Conservation (phyloP, 345 rosid species). For the Dipteronia dyeriana region DNA sequence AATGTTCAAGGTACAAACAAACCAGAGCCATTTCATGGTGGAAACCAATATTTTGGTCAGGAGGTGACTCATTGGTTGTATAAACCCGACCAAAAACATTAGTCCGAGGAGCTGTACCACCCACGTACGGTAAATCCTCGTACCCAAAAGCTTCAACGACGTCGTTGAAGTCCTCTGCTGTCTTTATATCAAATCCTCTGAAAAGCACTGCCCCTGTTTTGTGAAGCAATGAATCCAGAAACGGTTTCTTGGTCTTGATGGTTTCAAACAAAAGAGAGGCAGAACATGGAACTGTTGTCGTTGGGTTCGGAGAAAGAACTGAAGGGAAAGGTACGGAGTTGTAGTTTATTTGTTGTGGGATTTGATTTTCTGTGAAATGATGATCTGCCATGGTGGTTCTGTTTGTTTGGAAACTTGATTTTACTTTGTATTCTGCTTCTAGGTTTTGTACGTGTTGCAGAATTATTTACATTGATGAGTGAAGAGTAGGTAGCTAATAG, state of each 20-base stretch:
- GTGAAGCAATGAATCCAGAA: conserved; percentile 62
- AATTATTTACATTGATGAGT: too few species aligned
- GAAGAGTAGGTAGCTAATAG: too few species aligned
- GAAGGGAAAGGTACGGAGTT: conserved; percentile 56
- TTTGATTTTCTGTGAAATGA: conserved; percentile 38
- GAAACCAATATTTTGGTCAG: conserved; percentile 87
- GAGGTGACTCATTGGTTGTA: conserved; percentile 93
- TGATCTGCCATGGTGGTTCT: conserved; percentile 34
- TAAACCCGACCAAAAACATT: conserved; percentile 87
- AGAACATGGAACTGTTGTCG: conserved; percentile 22
- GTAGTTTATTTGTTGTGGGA: conserved; percentile 55
- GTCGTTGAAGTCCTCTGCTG: conserved; percentile 80
- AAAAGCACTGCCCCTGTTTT: conserved; percentile 69
- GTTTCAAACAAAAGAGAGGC: conserved; percentile 33
- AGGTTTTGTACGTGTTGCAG: not conserved
- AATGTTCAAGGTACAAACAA: not conserved
- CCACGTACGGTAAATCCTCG: conserved; percentile 86
- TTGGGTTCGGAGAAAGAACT: conserved; percentile 41
- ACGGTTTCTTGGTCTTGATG: conserved; percentile 50
- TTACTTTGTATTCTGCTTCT: too few species aligned
- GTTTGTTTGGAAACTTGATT: not conserved
- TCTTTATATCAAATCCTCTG: conserved; percentile 56
- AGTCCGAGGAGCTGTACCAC: conserved; percentile 82
- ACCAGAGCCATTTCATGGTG: conserved; percentile 99
- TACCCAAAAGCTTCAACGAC: conserved; percentile 86